phyloP scores from a whole-genome alignment of 352 stramenopile species.

The Phytophthora constricta region DNA sequence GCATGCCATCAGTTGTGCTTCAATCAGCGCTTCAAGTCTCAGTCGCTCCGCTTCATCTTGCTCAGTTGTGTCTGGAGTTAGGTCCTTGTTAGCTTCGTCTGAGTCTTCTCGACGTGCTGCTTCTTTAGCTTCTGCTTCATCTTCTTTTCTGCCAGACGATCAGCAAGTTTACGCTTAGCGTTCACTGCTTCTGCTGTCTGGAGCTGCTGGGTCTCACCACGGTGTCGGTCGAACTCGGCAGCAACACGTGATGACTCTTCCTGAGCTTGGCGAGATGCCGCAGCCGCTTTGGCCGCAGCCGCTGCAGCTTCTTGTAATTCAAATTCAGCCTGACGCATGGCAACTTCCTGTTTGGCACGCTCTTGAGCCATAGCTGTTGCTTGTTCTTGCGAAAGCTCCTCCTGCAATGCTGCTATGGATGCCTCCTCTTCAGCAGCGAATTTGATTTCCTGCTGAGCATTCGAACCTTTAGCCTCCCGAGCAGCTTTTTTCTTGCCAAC shows the following conservation, averaged over 20 bases:
- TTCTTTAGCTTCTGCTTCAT: conserved; percentile 27
- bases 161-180: conserved; percentile 73
- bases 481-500: conserved; percentile 44
- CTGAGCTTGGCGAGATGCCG: conserved; percentile 51
- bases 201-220: conserved; percentile 45
- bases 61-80: conserved; percentile 9
- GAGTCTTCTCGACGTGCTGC: conserved; percentile 5
- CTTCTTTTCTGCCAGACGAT: conserved; percentile 71
- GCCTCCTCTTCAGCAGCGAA: conserved; percentile 29
- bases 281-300: conserved; percentile 48
- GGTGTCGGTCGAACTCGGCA: conserved; percentile 64
- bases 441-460: conserved; percentile 36
- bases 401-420: conserved; percentile 34
- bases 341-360: conserved; percentile 44
- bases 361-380: conserved; percentile 46
- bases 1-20: conserved; percentile 38
- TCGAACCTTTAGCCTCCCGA: conserved; percentile 19
- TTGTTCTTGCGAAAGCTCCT: conserved; percentile 35
- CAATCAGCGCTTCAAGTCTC: conserved; percentile 33
- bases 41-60: conserved; percentile 29
- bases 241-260: conserved; percentile 62
- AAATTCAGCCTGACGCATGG: conserved; percentile 40
- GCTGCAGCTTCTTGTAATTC: conserved; percentile 38
- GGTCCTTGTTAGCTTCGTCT: neutral
- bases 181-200: conserved; percentile 44